A percentile compares a stretch with the other conserved stretches of the same genome.
phyloP scores from a whole-genome alignment of 139 green algal species.

The Mychonastes homosphaera region DNA sequence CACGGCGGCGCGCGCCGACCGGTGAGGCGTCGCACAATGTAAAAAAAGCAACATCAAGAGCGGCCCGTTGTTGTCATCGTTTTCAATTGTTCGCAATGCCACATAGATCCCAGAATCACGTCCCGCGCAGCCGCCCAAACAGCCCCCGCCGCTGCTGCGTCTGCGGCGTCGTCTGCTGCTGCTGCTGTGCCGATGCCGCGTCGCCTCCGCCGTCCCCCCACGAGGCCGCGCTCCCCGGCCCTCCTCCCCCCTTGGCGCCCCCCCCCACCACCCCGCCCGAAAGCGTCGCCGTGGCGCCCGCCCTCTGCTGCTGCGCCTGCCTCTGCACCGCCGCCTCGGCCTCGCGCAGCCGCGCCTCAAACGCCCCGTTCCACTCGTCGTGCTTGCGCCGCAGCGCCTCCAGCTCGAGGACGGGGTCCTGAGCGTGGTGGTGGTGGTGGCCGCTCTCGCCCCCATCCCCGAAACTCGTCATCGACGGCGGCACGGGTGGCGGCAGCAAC shows the following conservation, averaged over 20 bases:
- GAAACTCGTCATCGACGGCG: not conserved
- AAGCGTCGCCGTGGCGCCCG: too few species aligned
- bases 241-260: not conserved
- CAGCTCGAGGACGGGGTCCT: not conserved
- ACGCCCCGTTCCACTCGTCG: conserved; percentile 19
- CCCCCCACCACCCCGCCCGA: too few species aligned
- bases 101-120: not conserved
- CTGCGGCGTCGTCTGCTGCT: conserved; percentile 3
- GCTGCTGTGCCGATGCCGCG: not conserved
- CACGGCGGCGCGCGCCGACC: conserved; percentile 52
- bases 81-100: too few species aligned
- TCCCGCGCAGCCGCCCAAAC: not conserved
- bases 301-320: too few species aligned
- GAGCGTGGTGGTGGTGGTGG: too few species aligned
- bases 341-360: conserved; percentile 14
- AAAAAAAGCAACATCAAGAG: not conserved
- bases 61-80: not conserved
- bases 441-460: too few species aligned
- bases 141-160: not conserved
- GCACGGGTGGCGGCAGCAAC: not conserved
- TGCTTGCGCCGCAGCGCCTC: conserved; percentile 11
- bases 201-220: not conserved
- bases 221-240: not conserved
- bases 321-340: conserved; percentile 9
- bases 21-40: too few species aligned